Conservation (phyloP, 75 land plant genomes). For the Cryptomeria japonica region DNA sequence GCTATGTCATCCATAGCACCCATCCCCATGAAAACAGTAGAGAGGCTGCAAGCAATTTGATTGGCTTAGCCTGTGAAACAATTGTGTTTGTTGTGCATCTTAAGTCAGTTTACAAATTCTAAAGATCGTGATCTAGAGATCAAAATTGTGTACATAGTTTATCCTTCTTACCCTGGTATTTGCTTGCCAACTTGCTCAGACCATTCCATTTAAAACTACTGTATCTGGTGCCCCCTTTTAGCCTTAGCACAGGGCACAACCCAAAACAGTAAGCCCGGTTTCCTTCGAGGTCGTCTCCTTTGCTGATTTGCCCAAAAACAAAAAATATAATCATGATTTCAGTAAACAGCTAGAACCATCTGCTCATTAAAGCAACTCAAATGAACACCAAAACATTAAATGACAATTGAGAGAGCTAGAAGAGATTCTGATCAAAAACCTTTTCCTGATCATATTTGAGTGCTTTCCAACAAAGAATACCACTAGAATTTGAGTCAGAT, state of each 20-base stretch:
- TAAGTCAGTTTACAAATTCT: background rate
- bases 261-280: conserved; percentile 1
- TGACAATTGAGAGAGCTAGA: background rate
- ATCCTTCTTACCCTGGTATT: background rate
- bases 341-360: background rate
- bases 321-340: background rate
- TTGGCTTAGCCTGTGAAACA: background rate
- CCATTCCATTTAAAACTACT: background rate
- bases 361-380: background rate
- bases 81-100: background rate
- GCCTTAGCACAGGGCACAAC: conserved; percentile 13
- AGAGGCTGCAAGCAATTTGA: background rate
- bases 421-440: conserved; percentile 1
- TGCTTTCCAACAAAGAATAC: conserved; percentile 9
- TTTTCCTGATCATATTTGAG: conserved; percentile 7
- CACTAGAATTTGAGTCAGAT: background rate
- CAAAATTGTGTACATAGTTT: background rate
- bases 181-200: background rate
- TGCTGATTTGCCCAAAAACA: background rate
- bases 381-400: background rate
- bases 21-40: background rate
- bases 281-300: conserved; percentile 4
- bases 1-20: background rate
- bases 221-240: conserved; percentile 9
- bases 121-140: background rate